Conservation (phyloP, 2,329 filamentous ascomycete genomes). For the Penicillium janthinellum region DNA sequence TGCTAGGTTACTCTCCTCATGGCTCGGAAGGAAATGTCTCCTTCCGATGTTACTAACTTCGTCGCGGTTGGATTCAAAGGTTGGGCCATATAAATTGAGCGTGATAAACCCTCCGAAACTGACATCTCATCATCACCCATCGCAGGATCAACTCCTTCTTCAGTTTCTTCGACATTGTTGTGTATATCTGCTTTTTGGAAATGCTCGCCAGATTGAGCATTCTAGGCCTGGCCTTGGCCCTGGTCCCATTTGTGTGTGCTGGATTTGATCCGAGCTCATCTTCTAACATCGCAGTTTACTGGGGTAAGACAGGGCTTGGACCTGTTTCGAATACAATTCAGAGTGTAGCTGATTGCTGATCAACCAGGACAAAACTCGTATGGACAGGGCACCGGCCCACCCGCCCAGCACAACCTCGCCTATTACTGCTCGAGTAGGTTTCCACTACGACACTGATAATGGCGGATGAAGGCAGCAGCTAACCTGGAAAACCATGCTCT, state of each 20-base stretch:
- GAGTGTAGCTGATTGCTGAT: not conserved
- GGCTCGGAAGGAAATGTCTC: no score
- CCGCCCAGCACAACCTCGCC: slow-evolving; percentile 56
- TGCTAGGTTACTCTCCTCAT: not conserved
- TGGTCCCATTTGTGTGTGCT: not conserved
- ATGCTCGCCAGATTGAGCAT: not conserved
- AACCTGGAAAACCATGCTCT: not conserved
- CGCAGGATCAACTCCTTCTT: not conserved
- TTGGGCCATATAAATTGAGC: not conserved
- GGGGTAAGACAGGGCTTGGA: slow-evolving; percentile 43
- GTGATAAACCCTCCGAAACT: not conserved
- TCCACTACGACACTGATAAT: not conserved
- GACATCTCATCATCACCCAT: not conserved
- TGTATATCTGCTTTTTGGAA: not conserved
- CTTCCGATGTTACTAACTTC: no score
- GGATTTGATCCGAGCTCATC: slow-evolving; percentile 43
- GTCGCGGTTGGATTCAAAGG: not conserved
- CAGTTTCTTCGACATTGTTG: not conserved
- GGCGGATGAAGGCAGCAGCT: not conserved
- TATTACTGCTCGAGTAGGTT: slow-evolving; percentile 58
- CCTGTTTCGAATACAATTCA: not conserved
- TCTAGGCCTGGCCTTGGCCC: not conserved
- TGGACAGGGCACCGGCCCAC: slow-evolving; percentile 41
- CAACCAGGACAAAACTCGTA: slow-evolving; percentile 59
- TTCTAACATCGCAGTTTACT: slow-evolving; percentile 64